Percentiles rank a stretch among this genome's conserved stretches.
Evolutionary conservation across 1,284 basidiomycete genomes (phyloP).

Genomic region (Ustilago lituana): DNA sequence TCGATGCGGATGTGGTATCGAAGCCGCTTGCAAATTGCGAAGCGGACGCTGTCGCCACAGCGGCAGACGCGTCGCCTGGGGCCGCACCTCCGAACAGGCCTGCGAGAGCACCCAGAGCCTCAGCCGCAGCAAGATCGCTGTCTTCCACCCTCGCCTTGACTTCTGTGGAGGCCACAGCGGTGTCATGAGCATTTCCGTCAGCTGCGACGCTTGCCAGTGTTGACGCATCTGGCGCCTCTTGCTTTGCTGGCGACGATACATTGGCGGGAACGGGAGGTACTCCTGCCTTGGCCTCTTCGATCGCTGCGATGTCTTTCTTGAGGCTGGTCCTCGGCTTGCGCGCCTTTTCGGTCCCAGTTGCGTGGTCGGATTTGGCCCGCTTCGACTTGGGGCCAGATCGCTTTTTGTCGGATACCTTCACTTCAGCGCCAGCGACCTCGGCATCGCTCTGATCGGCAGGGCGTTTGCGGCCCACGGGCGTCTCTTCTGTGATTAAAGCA

Average conservation of each 20-base stretch:
- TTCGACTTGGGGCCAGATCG: constrained; percentile 37
- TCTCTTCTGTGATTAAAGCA: constrained; percentile 4
- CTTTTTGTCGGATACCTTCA: constrained; percentile 25
- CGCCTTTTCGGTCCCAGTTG: constrained; percentile 25
- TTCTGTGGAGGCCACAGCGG: constrained; percentile 1
- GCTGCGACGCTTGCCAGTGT: not conserved
- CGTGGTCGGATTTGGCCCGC: constrained; percentile 42
- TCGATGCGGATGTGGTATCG: too few species aligned
- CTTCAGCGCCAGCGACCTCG: constrained; percentile 4
- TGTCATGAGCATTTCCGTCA: not conserved
- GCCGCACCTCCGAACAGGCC: constrained; percentile 38
- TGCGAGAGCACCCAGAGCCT: constrained; percentile 67
- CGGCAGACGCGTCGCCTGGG: constrained; percentile 12
- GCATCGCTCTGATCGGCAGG: constrained; percentile 19
- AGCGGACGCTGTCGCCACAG: too few species aligned
- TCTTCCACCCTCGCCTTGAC: constrained; percentile 48
- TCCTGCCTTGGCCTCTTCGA: constrained; percentile 11
- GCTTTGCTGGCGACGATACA: not conserved
- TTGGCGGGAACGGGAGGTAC: constrained; percentile 1
- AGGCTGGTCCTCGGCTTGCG: constrained; percentile 20
- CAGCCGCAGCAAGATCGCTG: constrained; percentile 67
- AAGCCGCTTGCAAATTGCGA: not conserved
- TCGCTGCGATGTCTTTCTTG: constrained; percentile 21
- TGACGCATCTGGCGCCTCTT: constrained; percentile 1
- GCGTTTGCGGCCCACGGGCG: constrained; percentile 26